These are phyloP conservation scores for Fusarium pseudonygamai DNA, from an alignment of 2,329 filamentous ascomycete genomes.

Conservation along the genomic window DNA sequence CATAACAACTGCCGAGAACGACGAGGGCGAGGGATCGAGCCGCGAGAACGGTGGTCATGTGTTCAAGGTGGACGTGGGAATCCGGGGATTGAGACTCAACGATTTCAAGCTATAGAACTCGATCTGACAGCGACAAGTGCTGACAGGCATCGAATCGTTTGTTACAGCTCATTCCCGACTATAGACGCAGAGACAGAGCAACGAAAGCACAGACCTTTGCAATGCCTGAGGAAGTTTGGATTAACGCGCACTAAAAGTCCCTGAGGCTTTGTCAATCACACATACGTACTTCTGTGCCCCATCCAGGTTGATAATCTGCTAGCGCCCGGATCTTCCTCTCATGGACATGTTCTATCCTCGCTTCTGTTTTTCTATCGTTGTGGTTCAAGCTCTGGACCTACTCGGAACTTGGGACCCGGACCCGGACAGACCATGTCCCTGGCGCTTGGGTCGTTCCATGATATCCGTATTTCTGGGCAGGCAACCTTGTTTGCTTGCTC, in stretches of 20 bases:
- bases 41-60: constrained; percentile 73
- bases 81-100: constrained; percentile 69
- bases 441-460: constrained; percentile 19
- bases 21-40: constrained; percentile 71
- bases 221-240: constrained; percentile 7
- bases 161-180: background rate
- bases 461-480: background rate
- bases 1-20: constrained; percentile 79
- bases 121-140: background rate
- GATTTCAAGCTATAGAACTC: constrained; percentile 65
- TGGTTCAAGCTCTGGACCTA: constrained; percentile 1
- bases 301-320: background rate
- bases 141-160: background rate
- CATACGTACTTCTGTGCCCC: background rate
- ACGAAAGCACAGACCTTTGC: constrained; percentile 26
- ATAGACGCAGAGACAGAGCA: constrained; percentile 2
- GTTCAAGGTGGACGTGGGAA: constrained; percentile 81
- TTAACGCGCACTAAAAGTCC: background rate
- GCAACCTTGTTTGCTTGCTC: constrained; percentile 10
- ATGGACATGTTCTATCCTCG: background rate
- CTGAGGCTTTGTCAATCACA: constrained; percentile 1
- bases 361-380: constrained; percentile 8
- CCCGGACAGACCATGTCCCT: constrained; percentile 21
- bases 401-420: background rate
- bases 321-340: background rate